Percentiles rank a stretch among this genome's conserved stretches.
Conservation (phyloP, 805 yeast genomes). For the Ogataea sp. region DNA sequence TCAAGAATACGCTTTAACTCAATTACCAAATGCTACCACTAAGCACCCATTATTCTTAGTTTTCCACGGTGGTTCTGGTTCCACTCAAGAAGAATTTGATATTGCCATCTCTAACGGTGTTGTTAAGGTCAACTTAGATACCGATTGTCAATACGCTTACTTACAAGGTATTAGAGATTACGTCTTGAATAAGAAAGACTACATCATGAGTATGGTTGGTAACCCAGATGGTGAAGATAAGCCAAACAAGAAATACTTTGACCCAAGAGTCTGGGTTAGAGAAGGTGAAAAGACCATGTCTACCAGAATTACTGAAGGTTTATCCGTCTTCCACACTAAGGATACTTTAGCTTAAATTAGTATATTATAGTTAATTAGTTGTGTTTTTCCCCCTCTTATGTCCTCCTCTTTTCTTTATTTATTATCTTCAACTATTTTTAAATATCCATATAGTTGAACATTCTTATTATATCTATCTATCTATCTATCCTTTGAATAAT, state of each 20-base stretch:
- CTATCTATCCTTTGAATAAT: too few species aligned
- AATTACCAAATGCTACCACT: conserved; percentile 35
- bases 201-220: conserved; percentile 83
- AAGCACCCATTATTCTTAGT: conserved; percentile 82
- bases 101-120: conserved; percentile 90
- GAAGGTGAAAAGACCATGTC: conserved; percentile 99
- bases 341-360: conserved; percentile 36
- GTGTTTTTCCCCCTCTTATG: too few species aligned
- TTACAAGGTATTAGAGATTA: conserved; percentile 95
- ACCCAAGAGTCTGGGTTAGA: conserved; percentile 99
- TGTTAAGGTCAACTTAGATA: conserved; percentile 98
- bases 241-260: conserved; percentile 99
- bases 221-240: conserved; percentile 99
- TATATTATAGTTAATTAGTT: neutral
- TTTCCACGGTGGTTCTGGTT: conserved; percentile 99
- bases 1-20: conserved; percentile 78
- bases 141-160: conserved; percentile 99
- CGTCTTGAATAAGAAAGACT: conserved; percentile 93
- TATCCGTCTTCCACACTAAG: conserved; percentile 78
- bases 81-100: conserved; percentile 84
- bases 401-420: neutral
- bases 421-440: too few species aligned
- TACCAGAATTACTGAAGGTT: conserved; percentile 75
- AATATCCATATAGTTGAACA: too few species aligned
- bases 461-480: too few species aligned